phyloP scores from a whole-genome alignment of 305 asterid genomes.

The Salvia sclarea region DNA sequence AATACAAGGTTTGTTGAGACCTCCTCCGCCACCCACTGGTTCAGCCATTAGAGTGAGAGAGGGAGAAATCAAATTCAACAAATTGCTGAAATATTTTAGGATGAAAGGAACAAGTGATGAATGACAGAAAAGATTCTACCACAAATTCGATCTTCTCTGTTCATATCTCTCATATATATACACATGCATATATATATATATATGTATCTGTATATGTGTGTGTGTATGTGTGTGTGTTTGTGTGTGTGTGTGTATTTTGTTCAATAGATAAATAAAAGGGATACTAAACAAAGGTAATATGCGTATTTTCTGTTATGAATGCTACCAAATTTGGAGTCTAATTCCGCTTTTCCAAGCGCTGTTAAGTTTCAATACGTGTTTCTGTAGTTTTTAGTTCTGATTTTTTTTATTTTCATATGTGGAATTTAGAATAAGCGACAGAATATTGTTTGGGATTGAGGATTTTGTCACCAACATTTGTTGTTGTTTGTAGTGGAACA shows the following conservation, averaged over 20 bases:
- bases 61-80: neutral
- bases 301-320: neutral
- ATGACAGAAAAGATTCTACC: constrained; percentile 32
- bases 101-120: neutral
- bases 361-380: too few species aligned
- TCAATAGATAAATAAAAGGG: too few species aligned
- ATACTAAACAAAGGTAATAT: constrained; percentile 14
- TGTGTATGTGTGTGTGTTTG: neutral
- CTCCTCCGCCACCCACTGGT: constrained; percentile 1
- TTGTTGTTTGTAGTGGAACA: constrained; percentile 35
- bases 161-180: constrained; percentile 2
- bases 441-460: neutral
- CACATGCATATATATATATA: neutral
- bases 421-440: neutral
- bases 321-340: neutral
- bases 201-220: neutral
- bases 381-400: neutral
- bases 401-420: neutral
- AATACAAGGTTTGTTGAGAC: constrained; percentile 70
- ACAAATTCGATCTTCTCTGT: neutral
- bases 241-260: too few species aligned
- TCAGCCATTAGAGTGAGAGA: constrained; percentile 30
- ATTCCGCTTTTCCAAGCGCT: neutral
- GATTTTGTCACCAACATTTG: neutral
- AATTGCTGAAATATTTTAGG: neutral